Conservation (phyloP, 768 basidiomycete genomes). For the Podaxis carcinomalis region DNA sequence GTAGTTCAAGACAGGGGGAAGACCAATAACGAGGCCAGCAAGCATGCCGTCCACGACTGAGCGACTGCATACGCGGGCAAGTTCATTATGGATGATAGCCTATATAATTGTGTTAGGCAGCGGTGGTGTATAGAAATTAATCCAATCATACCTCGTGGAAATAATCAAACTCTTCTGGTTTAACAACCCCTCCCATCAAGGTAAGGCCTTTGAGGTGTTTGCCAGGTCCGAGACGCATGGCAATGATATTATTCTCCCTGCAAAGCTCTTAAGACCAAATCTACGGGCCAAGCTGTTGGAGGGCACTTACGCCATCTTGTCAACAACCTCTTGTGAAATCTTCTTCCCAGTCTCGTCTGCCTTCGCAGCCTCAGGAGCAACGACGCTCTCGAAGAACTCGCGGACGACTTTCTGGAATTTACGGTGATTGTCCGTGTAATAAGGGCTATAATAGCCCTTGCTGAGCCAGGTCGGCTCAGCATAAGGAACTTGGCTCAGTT, state of each 20-base stretch:
- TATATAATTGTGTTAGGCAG: slow-evolving; percentile 19
- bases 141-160: slow-evolving; percentile 71
- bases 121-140: neutral
- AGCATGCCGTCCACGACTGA: slow-evolving; percentile 87
- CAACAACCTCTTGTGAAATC: slow-evolving; percentile 79
- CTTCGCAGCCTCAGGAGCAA: slow-evolving; percentile 66
- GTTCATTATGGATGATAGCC: slow-evolving; percentile 79
- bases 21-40: slow-evolving; percentile 78
- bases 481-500: slow-evolving; percentile 29
- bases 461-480: slow-evolving; percentile 30
- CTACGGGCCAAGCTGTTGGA: neutral
- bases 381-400: slow-evolving; percentile 70
- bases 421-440: slow-evolving; percentile 48
- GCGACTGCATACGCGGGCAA: slow-evolving; percentile 78
- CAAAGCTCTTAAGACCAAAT: neutral
- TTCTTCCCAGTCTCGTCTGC: slow-evolving; percentile 88
- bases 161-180: slow-evolving; percentile 87
- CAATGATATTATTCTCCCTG: slow-evolving; percentile 74
- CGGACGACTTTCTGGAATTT: slow-evolving; percentile 74
- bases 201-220: slow-evolving; percentile 79
- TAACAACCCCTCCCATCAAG: slow-evolving; percentile 71
- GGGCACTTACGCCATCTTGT: slow-evolving; percentile 69
- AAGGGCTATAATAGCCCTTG: slow-evolving; percentile 28
- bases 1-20: slow-evolving; percentile 88
- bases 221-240: slow-evolving; percentile 89